Percentiles rank a stretch among this genome's conserved stretches.
Conservation (phyloP, 2,329 filamentous ascomycete genomes). For the Sordariomycetes sp. region DNA sequence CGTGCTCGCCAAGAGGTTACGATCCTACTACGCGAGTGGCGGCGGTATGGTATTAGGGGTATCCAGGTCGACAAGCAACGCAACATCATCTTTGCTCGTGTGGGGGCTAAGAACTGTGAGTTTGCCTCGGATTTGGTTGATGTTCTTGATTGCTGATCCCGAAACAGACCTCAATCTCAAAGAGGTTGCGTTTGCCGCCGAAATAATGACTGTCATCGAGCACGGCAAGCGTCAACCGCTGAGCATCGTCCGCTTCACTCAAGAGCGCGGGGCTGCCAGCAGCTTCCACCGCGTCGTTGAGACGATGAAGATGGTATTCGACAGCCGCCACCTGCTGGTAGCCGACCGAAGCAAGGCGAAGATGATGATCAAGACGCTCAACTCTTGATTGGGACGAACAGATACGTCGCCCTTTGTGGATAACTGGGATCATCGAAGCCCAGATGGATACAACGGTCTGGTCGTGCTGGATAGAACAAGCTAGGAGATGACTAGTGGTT, state of each 20-base stretch:
- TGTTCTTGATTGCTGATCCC: neutral
- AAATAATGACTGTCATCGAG: slow-evolving; percentile 84
- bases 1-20: slow-evolving; percentile 69
- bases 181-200: slow-evolving; percentile 77
- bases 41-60: slow-evolving; percentile 70
- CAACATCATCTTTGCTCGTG: slow-evolving; percentile 70
- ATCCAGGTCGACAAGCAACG: slow-evolving; percentile 70
- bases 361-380: slow-evolving; percentile 65
- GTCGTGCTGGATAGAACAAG: no score
- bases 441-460: slow-evolving; percentile 2
- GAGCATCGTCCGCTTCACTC: slow-evolving; percentile 76
- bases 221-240: slow-evolving; percentile 69
- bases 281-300: slow-evolving; percentile 80
- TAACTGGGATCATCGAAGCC: no score
- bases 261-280: slow-evolving; percentile 84
- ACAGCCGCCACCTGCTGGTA: slow-evolving; percentile 56
- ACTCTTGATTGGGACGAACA: slow-evolving; percentile 30
- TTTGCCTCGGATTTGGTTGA: neutral
- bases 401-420: no score
- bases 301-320: slow-evolving; percentile 62
- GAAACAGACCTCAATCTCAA: slow-evolving; percentile 66
- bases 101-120: slow-evolving; percentile 73
- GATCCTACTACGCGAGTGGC: slow-evolving; percentile 69
- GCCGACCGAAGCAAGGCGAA: slow-evolving; percentile 55
- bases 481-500: no score